Conservation (phyloP, 2,329 filamentous ascomycete species). For the Coniochaeta pulveracea region DNA sequence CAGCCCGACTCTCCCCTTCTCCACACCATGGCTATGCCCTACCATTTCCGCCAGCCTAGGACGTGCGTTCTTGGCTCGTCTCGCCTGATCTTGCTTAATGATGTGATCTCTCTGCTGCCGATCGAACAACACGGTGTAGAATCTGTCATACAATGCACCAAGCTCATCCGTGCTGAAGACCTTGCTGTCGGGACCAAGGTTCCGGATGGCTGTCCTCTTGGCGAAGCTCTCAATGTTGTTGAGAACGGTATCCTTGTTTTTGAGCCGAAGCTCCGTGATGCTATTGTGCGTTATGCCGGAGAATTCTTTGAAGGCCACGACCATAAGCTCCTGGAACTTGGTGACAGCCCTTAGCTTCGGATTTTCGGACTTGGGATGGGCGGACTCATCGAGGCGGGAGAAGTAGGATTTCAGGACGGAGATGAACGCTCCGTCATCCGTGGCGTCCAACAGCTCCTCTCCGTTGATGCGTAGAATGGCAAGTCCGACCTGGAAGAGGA, state of each 20-base stretch:
- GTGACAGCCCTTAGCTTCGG: constrained; percentile 90
- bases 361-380: constrained; percentile 91
- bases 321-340: constrained; percentile 95
- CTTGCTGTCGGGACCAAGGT: constrained; percentile 93
- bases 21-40: constrained; percentile 42
- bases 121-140: constrained; percentile 87
- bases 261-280: constrained; percentile 77
- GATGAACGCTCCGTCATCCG: constrained; percentile 93
- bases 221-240: constrained; percentile 96
- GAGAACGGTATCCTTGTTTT: constrained; percentile 88
- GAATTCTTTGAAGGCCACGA: constrained; percentile 98
- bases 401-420: constrained; percentile 95
- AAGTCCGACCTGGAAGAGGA: constrained; percentile 90
- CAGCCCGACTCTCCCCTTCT: constrained; percentile 78
- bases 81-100: constrained; percentile 64
- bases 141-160: constrained; percentile 83
- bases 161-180: constrained; percentile 76
- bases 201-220: constrained; percentile 91
- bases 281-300: constrained; percentile 88
- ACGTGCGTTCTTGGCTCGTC: constrained; percentile 50
- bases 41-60: constrained; percentile 19
- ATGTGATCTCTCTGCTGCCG: constrained; percentile 73
- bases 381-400: constrained; percentile 82
- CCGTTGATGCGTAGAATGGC: constrained; percentile 97
- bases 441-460: constrained; percentile 84